Evolutionary conservation across 768 basidiomycete genomes (phyloP), one percentile per base, ranked within the genome.

Genomic region (Suillus ampliporus): DNA sequence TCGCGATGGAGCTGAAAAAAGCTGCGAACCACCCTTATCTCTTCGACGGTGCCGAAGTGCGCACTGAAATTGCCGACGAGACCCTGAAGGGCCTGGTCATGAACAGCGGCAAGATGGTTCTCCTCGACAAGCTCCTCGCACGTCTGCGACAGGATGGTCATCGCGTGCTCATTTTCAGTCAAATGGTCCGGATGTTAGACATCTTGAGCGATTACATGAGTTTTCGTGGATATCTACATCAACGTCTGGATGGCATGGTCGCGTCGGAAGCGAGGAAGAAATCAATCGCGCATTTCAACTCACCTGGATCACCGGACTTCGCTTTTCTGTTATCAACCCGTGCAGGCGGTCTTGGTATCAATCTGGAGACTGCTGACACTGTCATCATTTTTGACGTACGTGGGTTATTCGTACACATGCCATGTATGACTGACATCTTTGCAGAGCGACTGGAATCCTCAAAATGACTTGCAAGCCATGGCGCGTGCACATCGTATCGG

Each of bases 1-100:
- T 99, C 59, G 97, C 97, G 1, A 97, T 99, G 96, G 97, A 99
- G 75, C 82, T 99, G 56, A 99, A 99, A 83, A 99, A 99, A 77
- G 95, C 96, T 1, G 95, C 94, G 31, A 99, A 99, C 72, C 97
- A 99, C 71, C 97, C 97, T 1, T 99, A 91, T 75, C 86, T 99
- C 2, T 99, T 99, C 70, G 97, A 99, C 58, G 97, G 97, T 31
- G 97, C 95, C 23, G 97, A 99, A 77, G 78, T 81, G 4, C 76
- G 75, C 57, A 80, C 83, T 4, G 82, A 83, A 50, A 87, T 81
- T 62, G 74, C 80, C 15, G 94, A 97, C 54, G 97, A 99, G 72
- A 89, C 87, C 17, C 85, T 99, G 64, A 94, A 92, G 70, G 96
- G 95, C n/a, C 84, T 99, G 21, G 94, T 99, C 65, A 97, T 97